These are phyloP conservation scores for Rhodotorula sp. DNA, from an alignment of 1,284 basidiomycete genomes.

Conservation along the genomic window DNA sequence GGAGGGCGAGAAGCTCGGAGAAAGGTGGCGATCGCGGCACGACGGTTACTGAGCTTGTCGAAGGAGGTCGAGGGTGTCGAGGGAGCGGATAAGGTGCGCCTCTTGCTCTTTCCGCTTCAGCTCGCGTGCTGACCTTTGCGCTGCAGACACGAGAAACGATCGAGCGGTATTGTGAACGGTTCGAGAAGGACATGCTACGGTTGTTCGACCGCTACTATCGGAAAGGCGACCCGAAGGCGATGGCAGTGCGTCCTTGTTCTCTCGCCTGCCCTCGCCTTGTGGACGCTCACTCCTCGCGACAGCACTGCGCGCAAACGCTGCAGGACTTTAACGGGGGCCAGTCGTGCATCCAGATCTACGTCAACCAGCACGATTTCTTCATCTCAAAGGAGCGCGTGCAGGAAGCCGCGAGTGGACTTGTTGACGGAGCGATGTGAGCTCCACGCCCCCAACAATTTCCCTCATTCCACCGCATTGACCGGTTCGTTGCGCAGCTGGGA, in stretches of 20 bases:
- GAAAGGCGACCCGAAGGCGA: constrained; percentile 96
- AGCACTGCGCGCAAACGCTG: constrained; percentile 96
- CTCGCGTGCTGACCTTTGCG: background rate
- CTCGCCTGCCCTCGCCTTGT: background rate
- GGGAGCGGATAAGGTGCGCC: constrained; percentile 39
- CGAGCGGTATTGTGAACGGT: constrained; percentile 95
- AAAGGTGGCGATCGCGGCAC: constrained; percentile 84
- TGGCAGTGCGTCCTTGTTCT: constrained; percentile 69
- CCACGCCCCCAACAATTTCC: background rate
- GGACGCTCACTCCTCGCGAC: constrained; percentile 6
- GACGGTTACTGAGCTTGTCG: constrained; percentile 81
- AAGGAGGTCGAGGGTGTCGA: constrained; percentile 79
- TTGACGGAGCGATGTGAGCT: constrained; percentile 40
- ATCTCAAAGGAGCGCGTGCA: constrained; percentile 71
- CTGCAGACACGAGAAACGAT: constrained; percentile 76
- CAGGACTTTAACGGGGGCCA: constrained; percentile 97
- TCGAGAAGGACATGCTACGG: constrained; percentile 97
- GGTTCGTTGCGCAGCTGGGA: constrained; percentile 64
- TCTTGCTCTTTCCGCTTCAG: background rate
- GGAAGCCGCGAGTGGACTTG: constrained; percentile 48
- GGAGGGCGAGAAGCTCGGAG: constrained; percentile 69
- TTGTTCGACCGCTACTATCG: constrained; percentile 93
- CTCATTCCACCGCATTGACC: background rate
- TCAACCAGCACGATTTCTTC: constrained; percentile 99
- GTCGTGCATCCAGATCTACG: constrained; percentile 96